A percentile compares a stretch with the other conserved stretches of the same genome.
These are phyloP conservation scores for Pseudotulostoma volvatum DNA, from an alignment of 495 filamentous ascomycete genomes.

Conservation along the genomic window DNA sequence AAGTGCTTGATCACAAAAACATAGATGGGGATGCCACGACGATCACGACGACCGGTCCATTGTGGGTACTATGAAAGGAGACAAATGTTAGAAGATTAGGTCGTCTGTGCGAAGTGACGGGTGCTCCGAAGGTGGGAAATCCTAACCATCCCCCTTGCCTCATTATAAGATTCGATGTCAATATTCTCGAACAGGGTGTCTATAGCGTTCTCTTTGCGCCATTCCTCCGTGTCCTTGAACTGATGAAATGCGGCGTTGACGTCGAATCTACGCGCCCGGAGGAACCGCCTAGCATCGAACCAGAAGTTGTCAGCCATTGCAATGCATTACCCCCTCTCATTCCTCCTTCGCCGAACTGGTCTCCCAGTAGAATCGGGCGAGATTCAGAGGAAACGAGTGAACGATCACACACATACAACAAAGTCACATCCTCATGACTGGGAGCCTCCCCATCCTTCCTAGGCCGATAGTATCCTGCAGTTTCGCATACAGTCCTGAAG, in stretches of 20 bases:
- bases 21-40: conserved; percentile 76
- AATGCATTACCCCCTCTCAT: conserved; percentile 5
- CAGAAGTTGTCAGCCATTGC: background rate
- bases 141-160: conserved; percentile 56
- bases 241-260: conserved; percentile 59
- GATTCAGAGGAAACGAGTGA: no score
- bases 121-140: background rate
- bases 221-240: conserved; percentile 79
- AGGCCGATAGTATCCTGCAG: conserved; percentile 49
- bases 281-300: conserved; percentile 42
- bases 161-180: conserved; percentile 66
- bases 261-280: conserved; percentile 62
- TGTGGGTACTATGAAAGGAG: conserved; percentile 56
- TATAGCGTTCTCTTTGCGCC: conserved; percentile 64
- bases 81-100: conserved; percentile 1
- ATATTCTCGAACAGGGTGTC: conserved; percentile 60
- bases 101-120: background rate
- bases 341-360: no score
- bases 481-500: conserved; percentile 50
- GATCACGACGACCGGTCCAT: conserved; percentile 80
- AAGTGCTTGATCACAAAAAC: conserved; percentile 74
- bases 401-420: conserved; percentile 42
- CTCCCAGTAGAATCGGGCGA: no score
- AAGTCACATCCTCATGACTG: conserved; percentile 65
- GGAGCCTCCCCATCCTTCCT: conserved; percentile 25